Evolutionary conservation across 441 rosid species (phyloP).

Genomic region (Populus trichocarpa): DNA sequence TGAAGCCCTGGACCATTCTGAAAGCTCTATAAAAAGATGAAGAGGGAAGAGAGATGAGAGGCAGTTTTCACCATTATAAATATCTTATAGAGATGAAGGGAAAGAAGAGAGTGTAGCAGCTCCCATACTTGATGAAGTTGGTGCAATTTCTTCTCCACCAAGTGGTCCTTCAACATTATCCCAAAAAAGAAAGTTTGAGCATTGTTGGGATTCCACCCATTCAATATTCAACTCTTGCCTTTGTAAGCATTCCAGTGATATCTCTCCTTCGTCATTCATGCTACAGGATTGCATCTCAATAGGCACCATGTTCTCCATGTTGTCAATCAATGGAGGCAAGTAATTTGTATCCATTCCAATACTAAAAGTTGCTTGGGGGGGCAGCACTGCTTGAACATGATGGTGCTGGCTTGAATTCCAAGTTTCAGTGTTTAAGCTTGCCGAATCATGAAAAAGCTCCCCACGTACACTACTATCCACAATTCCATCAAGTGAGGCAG

Average conservation of each 20-base stretch:
- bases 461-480: conserved; percentile 31
- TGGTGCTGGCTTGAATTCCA: conserved; percentile 42
- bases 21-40: conserved; percentile 23
- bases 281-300: conserved; percentile 40
- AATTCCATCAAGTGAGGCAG: conserved; percentile 30
- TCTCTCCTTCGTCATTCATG: conserved; percentile 59
- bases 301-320: conserved; percentile 10
- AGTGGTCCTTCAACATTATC: conserved; percentile 63
- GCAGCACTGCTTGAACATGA: conserved; percentile 38
- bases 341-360: conserved; percentile 44
- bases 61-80: conserved; percentile 11
- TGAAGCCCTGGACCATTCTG: conserved; percentile 17
- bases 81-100: conserved; percentile 57
- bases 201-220: conserved; percentile 85
- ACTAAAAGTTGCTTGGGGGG: conserved; percentile 34
- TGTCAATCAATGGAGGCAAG: conserved; percentile 56
- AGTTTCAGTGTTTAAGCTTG: conserved; percentile 31
- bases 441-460: conserved; percentile 33
- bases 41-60: neutral
- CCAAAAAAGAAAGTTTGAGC: conserved; percentile 70
- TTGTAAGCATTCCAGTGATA: conserved; percentile 53
- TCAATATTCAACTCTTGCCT: conserved; percentile 63
- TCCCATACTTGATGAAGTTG: conserved; percentile 49
- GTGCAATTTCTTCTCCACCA: conserved; percentile 49
- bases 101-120: conserved; percentile 62